phyloP scores from a whole-genome alignment of 225 moss, liverwort and hornwort species.

The Thuidium tamariscinum region DNA sequence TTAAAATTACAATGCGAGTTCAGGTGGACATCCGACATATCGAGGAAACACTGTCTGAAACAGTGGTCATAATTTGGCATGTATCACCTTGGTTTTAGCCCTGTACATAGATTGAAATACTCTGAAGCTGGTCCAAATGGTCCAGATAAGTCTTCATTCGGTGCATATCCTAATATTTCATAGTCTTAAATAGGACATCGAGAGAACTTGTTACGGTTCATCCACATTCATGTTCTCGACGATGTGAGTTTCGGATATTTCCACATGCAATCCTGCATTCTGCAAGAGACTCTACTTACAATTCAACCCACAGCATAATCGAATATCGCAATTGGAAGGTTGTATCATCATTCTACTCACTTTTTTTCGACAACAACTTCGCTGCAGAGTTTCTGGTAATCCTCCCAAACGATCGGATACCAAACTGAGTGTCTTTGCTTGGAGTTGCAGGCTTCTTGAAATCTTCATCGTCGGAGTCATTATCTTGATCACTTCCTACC shows the following conservation, averaged over 20 bases:
- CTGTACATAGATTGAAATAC: neutral
- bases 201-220: neutral
- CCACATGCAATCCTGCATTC: neutral
- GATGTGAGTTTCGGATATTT: neutral
- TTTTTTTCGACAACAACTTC: conserved; percentile 1
- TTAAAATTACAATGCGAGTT: neutral
- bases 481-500: neutral
- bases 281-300: neutral
- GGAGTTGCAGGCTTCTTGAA: neutral
- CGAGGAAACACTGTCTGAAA: neutral
- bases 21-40: neutral
- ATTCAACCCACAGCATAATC: neutral
- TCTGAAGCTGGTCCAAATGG: neutral
- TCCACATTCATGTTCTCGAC: neutral
- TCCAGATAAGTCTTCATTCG: neutral
- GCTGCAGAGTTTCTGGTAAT: conserved; percentile 26
- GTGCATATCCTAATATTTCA: neutral
- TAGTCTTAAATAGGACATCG: neutral
- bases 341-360: too few species aligned
- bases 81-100: neutral
- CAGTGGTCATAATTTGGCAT: neutral
- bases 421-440: neutral
- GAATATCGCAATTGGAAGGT: neutral
- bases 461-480: neutral
- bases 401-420: conserved; percentile 24